Conservation (phyloP, 108 stramenopile genomes). For the Nitzschia putrida region DNA sequence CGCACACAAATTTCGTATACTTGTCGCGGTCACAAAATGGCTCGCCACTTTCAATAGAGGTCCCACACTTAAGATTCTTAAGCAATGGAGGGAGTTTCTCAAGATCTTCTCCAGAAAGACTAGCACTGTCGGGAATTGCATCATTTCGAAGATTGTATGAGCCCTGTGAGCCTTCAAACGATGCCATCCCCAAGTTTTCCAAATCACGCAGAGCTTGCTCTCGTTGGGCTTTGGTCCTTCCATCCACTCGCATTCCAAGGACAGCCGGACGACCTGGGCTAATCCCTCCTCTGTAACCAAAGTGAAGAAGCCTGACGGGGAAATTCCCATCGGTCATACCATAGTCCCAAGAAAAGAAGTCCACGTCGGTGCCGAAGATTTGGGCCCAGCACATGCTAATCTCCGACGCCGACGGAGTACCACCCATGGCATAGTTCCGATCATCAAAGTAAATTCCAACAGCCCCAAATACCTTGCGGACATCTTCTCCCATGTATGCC, state of each 20-base stretch:
- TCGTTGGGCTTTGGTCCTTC: not conserved
- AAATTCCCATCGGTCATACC: slow-evolving; percentile 51
- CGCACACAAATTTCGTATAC: slow-evolving; percentile 29
- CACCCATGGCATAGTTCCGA: slow-evolving; percentile 77
- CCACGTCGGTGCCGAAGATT: slow-evolving; percentile 70
- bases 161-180: slow-evolving; percentile 18
- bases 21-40: slow-evolving; percentile 44
- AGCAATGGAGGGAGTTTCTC: slow-evolving; percentile 39
- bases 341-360: slow-evolving; percentile 67
- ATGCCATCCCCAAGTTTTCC: slow-evolving; percentile 38
- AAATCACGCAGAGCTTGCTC: slow-evolving; percentile 2
- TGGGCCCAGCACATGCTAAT: slow-evolving; percentile 61
- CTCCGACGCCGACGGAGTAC: slow-evolving; percentile 52
- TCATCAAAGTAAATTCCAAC: slow-evolving; percentile 67
- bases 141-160: slow-evolving; percentile 6
- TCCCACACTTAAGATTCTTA: slow-evolving; percentile 41
- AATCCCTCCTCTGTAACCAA: slow-evolving; percentile 30
- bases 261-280: slow-evolving; percentile 38
- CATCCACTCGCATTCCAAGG: slow-evolving; percentile 13
- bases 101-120: slow-evolving; percentile 24
- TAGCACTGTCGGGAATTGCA: slow-evolving; percentile 41
- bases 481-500: slow-evolving; percentile 54
- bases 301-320: slow-evolving; percentile 26
- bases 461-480: slow-evolving; percentile 48
- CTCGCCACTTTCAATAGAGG: slow-evolving; percentile 48